Percentiles rank a stretch among this genome's conserved stretches.
Evolutionary conservation across 208 protist genomes (phyloP).

Genomic region (Balamuthia mandrillaris): DNA sequence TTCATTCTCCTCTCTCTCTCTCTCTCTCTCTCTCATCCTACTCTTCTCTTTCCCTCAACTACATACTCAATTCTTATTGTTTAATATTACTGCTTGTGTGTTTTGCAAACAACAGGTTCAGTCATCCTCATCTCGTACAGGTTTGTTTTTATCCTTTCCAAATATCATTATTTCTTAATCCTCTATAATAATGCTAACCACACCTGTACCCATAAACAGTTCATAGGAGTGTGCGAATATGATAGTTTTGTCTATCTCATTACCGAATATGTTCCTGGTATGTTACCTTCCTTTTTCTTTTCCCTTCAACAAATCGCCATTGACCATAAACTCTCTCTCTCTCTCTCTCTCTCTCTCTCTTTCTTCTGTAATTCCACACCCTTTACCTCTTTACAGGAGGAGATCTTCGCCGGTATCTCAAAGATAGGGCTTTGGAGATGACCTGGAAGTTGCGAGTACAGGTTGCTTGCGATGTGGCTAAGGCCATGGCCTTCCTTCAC

Average conservation of each 20-base stretch:
- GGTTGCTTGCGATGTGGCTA: conserved; percentile 45
- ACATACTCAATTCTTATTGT: not conserved
- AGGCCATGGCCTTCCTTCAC: conserved; percentile 53
- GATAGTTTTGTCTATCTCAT: conserved; percentile 44
- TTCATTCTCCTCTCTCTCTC: not conserved
- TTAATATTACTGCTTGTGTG: not conserved
- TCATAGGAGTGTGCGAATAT: conserved; percentile 37
- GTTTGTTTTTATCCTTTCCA: not conserved
- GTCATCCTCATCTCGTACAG: not conserved
- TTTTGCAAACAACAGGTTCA: not conserved
- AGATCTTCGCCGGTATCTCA: not conserved
- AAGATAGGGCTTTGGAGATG: not conserved
- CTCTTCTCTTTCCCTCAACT: not conserved
- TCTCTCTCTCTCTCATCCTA: not conserved
- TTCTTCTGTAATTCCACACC: not conserved
- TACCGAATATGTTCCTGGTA: conserved; percentile 5
- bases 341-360: too few relatives aligned
- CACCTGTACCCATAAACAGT: conserved; percentile 43
- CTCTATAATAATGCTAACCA: conserved; percentile 32
- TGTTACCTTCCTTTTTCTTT: not conserved
- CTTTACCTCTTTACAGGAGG: not conserved
- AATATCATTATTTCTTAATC: not conserved
- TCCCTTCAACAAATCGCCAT: too few relatives aligned
- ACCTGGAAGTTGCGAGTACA: not conserved
- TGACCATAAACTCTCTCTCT: too few relatives aligned